Evolutionary conservation across 257 asterid genomes (phyloP).

Genomic region (Solanum paucissectum): DNA sequence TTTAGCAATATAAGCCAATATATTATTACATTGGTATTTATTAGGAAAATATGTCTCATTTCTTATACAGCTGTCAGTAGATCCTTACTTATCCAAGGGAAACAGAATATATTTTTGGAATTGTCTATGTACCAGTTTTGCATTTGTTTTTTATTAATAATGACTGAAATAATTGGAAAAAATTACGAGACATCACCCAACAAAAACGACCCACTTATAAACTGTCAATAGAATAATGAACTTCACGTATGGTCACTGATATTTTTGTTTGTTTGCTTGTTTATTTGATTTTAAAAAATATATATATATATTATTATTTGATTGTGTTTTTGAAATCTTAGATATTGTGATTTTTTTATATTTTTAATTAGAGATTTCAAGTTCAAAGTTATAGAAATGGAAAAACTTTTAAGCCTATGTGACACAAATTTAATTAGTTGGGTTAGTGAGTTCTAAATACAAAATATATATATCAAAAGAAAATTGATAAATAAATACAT

Average conservation of each 20-base stretch:
- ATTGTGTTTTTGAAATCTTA: background rate
- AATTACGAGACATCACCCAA: background rate
- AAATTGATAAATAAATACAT: background rate
- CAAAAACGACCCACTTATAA: background rate
- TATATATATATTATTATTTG: background rate
- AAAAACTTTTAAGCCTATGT: background rate
- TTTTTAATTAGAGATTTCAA: background rate
- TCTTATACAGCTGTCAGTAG: background rate
- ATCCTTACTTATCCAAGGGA: background rate
- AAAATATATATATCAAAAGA: background rate
- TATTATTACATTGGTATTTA: background rate
- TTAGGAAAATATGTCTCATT: background rate
- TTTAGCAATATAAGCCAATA: background rate
- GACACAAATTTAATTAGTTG: background rate
- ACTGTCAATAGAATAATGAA: background rate
- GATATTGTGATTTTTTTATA: background rate
- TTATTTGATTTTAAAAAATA: background rate
- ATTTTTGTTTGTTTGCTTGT: background rate
- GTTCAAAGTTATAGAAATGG: background rate
- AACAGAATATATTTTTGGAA: slow-evolving; percentile 1
- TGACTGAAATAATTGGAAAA: background rate
- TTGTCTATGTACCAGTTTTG: background rate
- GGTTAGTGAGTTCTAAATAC: background rate
- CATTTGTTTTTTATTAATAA: slow-evolving; percentile 1
- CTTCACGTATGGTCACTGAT: background rate